Evolutionary conservation across 805 yeast genomes (phyloP).

Genomic region (Allodekkera sacchari): DNA sequence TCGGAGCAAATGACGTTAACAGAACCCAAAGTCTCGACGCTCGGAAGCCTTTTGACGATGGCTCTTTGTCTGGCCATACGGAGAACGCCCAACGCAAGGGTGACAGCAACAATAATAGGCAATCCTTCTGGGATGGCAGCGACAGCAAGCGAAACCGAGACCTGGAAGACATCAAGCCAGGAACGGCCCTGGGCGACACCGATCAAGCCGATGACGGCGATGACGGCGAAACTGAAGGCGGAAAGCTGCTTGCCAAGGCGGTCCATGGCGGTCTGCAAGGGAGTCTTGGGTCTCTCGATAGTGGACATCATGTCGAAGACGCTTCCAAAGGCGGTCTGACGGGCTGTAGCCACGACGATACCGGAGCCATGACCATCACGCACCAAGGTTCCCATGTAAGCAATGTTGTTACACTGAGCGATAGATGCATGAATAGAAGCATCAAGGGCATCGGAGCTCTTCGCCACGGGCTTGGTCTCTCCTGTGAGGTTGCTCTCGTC

Average conservation of each 20-base stretch:
- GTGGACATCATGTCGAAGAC: conserved; percentile 93
- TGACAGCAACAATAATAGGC: conserved; percentile 96
- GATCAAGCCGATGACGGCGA: conserved; percentile 83
- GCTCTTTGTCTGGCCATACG: conserved; percentile 95
- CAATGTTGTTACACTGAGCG: conserved; percentile 68
- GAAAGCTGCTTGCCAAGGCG: conserved; percentile 88
- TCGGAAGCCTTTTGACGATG: conserved; percentile 86
- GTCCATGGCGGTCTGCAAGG: conserved; percentile 93
- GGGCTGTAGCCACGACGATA: conserved; percentile 84
- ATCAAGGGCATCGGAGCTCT: conserved; percentile 39
- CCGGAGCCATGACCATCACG: conserved; percentile 95
- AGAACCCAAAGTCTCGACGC: conserved; percentile 91
- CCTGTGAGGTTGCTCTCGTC: conserved; percentile 97
- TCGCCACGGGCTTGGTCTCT: conserved; percentile 82
- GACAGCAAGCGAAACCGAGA: conserved; percentile 93
- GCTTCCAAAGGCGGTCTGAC: conserved; percentile 85
- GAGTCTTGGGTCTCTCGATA: conserved; percentile 97
- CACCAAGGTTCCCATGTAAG: conserved; percentile 95
- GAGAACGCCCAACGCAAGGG: conserved; percentile 90
- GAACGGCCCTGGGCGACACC: conserved; percentile 89
- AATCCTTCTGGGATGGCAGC: conserved; percentile 99
- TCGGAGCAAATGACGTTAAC: conserved; percentile 91
- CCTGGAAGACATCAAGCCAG: conserved; percentile 97
- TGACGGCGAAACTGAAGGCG: conserved; percentile 72
- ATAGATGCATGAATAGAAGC: conserved; percentile 13